Percentiles rank a stretch among this genome's conserved stretches.
Conservation (phyloP, 2,329 filamentous ascomycete genomes). For the Aotearoamyces nothofagi region DNA sequence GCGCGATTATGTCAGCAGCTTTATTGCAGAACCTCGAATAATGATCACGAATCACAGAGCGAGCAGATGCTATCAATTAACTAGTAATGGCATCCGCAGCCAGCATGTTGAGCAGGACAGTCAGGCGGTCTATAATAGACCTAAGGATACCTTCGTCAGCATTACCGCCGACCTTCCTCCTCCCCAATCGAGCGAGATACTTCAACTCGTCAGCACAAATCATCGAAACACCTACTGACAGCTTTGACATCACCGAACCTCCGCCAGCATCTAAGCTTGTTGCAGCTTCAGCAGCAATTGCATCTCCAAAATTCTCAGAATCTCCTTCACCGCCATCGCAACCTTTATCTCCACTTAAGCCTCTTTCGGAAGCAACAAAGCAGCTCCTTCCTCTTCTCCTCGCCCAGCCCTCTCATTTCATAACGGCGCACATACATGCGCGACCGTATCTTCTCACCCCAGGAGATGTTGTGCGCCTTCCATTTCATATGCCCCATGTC, state of each 20-base stretch:
- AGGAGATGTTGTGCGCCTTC: slow-evolving; percentile 62
- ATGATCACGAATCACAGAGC: no score
- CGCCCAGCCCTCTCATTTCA: slow-evolving; percentile 62
- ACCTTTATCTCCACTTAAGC: slow-evolving; percentile 12
- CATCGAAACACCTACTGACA: slow-evolving; percentile 21
- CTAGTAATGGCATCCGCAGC: no score
- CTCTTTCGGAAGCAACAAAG: slow-evolving; percentile 37
- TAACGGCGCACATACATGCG: slow-evolving; percentile 66
- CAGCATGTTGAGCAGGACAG: no score
- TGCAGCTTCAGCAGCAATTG: slow-evolving; percentile 4
- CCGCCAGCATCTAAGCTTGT: slow-evolving; percentile 3
- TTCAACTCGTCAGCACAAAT: slow-evolving; percentile 36
- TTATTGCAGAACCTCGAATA: no score
- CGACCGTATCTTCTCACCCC: slow-evolving; percentile 65
- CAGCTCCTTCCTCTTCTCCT: slow-evolving; percentile 55
- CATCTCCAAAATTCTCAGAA: neutral
- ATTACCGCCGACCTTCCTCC: no score
- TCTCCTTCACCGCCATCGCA: slow-evolving; percentile 8
- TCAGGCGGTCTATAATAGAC: no score
- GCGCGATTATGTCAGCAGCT: no score
- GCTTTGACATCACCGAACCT: slow-evolving; percentile 9
- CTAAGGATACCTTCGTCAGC: no score
- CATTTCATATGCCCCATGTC: slow-evolving; percentile 65
- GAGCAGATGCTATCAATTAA: no score
- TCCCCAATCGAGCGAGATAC: slow-evolving; percentile 26